These are phyloP conservation scores for Copromyces sp. DNA, from an alignment of 495 filamentous ascomycete species.

Conservation along the genomic window DNA sequence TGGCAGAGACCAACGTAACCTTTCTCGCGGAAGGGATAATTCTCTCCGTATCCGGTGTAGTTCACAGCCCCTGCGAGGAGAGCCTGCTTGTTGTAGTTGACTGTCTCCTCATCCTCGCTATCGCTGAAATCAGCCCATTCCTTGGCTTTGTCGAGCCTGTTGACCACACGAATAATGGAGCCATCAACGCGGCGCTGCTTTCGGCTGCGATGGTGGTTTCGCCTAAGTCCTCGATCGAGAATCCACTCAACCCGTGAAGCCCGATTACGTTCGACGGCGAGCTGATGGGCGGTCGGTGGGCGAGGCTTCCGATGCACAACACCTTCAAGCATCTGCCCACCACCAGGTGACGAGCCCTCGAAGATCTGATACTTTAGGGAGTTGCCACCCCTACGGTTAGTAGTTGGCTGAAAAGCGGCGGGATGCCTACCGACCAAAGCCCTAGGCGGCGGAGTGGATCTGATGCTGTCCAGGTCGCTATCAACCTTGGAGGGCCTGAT, in stretches of 20 bases:
- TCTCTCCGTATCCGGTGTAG: neutral
- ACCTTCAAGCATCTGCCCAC: slow-evolving; percentile 28
- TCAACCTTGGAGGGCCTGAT: slow-evolving; percentile 47
- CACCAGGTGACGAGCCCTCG: slow-evolving; percentile 42
- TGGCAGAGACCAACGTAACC: slow-evolving; percentile 63
- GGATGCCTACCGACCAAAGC: slow-evolving; percentile 31
- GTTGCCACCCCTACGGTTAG: slow-evolving; percentile 36
- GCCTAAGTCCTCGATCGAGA: slow-evolving; percentile 62
- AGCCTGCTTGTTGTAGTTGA: slow-evolving; percentile 22
- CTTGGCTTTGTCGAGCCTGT: slow-evolving; percentile 44
- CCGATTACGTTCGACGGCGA: slow-evolving; percentile 83
- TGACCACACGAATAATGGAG: slow-evolving; percentile 56
- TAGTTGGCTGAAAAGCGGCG: slow-evolving; percentile 19
- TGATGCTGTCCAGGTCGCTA: slow-evolving; percentile 47
- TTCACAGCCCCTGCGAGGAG: slow-evolving; percentile 4
- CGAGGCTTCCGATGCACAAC: slow-evolving; percentile 46
- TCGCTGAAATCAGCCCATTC: slow-evolving; percentile 65
- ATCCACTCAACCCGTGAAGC: slow-evolving; percentile 81
- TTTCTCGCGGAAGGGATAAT: slow-evolving; percentile 34
- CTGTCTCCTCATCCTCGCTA: slow-evolving; percentile 63
- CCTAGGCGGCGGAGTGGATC: slow-evolving; percentile 47
- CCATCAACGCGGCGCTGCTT: slow-evolving; percentile 50
- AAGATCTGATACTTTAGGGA: slow-evolving; percentile 39
- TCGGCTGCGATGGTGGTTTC: slow-evolving; percentile 50
- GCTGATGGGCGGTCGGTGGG: slow-evolving; percentile 84